A percentile compares a stretch with the other conserved stretches of the same genome.
These are phyloP conservation scores for Diaporthe destruens DNA, from an alignment of 2,329 filamentous ascomycete species.

Conservation along the genomic window DNA sequence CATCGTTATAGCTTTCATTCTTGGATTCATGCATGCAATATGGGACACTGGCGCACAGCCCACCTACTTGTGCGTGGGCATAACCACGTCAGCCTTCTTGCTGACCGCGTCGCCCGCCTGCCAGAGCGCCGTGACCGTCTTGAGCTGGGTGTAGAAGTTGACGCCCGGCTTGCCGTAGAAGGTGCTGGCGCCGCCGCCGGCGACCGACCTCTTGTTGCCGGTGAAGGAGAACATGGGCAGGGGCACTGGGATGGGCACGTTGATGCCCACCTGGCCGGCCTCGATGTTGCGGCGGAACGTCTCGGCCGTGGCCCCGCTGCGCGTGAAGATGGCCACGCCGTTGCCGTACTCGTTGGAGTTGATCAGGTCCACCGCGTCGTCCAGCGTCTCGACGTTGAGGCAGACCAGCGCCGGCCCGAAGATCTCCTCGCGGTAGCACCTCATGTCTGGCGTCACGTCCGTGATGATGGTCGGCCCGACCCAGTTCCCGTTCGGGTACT, in stretches of 20 bases:
- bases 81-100: constrained; percentile 78
- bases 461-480: constrained; percentile 86
- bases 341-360: constrained; percentile 91
- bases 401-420: constrained; percentile 88
- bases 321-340: constrained; percentile 87
- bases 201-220: constrained; percentile 89
- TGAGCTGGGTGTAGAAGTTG: constrained; percentile 95
- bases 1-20: neutral
- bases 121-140: constrained; percentile 97
- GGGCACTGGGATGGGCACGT: constrained; percentile 82
- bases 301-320: constrained; percentile 80
- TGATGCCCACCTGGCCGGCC: constrained; percentile 88
- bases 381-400: constrained; percentile 81
- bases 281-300: constrained; percentile 85
- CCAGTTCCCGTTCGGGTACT: constrained; percentile 90
- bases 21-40: constrained; percentile 29
- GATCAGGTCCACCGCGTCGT: constrained; percentile 84
- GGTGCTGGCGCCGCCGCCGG: constrained; percentile 90
- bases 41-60: constrained; percentile 55
- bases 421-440: constrained; percentile 87
- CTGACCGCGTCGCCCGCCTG: constrained; percentile 79
- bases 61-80: constrained; percentile 63
- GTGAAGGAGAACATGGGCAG: constrained; percentile 80
- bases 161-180: constrained; percentile 96
- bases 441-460: constrained; percentile 84